Base-by-base conservation (phyloP, 352 stramenopile genomes). In the Globisporangium splendens region DNA sequence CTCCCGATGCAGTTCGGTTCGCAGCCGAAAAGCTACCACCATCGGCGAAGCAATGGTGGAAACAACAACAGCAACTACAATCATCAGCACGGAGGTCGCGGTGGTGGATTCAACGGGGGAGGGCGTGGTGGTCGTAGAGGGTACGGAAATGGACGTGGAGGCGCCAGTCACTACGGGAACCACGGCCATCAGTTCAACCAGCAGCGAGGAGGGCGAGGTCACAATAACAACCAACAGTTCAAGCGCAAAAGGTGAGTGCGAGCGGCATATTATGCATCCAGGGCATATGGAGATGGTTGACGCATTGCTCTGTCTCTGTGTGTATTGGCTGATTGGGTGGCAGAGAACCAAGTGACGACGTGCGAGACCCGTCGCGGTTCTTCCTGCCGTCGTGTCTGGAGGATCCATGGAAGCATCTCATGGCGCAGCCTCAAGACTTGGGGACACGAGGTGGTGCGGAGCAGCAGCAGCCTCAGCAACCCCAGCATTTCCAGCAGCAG, bases 341-440 rank as follows among this genome's bases (percentile, higher is more conserved):
- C 33, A 70, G 68, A 66, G 68, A 65, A 31, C 56, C 58, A 8
- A 85, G 68, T 46, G 70, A 79, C 18, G 77, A 81, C n/a, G 56
- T 58, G n/a, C 66, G 38, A 14, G 73, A 83, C 22, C 60, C 59
- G 0, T 72, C 73, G 33, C 70, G 75, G 13, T 86, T 91, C 54
- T 91, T 88, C 61, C 31, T 83, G 64, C 68, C 73, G 22, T 91
- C 82, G 22, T 89, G 73, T 48, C 65, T 91, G 28, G 66, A 88
- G 56, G 74, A 91, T 49, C 82, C 82, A 17, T 91, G 82, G 82
- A 68, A 66, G 38, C 47, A 69, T 3, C 53, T 90, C 35, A 60
- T 79, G 41, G 42, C 33, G 8, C 24, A 28, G 39, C 28, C 28
- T 17, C 17, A 17, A 1, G 22, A 8, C 33, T 14, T 28, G 10